Evolutionary conservation across 2,329 filamentous ascomycete species (phyloP), one percentile per base, ranked within the genome.

Genomic region (Polytolypa hystricis): DNA sequence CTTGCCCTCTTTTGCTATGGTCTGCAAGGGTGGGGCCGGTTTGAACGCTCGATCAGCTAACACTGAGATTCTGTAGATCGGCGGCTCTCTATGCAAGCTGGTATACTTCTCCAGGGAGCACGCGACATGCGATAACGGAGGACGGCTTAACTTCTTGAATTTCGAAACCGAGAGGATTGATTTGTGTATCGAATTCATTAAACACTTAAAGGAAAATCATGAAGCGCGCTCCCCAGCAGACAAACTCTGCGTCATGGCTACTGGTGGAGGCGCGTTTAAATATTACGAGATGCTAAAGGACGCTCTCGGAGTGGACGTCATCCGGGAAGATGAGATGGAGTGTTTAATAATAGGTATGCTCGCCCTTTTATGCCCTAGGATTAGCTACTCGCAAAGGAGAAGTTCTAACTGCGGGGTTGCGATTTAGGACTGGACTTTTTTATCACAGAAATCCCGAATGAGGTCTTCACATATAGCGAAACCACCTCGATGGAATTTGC

Each of bases 301-400:
- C 43, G 77, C 80, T 16, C 66, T 98, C 34, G 83, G 83, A 10
- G 84, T 94, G 2, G 82, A 95, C 54, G 86, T 98, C 14, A 68
- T 87, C 51, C 72, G 86, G 29, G 91, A 96, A 61, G 91, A 98
- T 53, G 91, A 98, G 64, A 98, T 98, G 91, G 86, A 94, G 60
- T 98, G 91, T 56, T 66, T 98, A 40, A 98, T 98, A 45, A 91
- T 91, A 52, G 86, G 84, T 86, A 60, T 46, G 67, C 47, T 20
- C n/a, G 4, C 21, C 19, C n/a, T 15, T 18, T 26, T n/a, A n/a
- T n/a, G n/a, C n/a, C n/a, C n/a, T n/a, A n/a, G n/a, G n/a, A n/a
- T n/a, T n/a, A n/a, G n/a, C n/a, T 1, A 9, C 12, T 35, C 4
- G 1, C 10, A 14, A 20, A 33, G 17, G 25, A 39, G 10, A 23